These are phyloP conservation scores for Xanthoparmelia taractica DNA, from an alignment of 495 filamentous ascomycete species.

Conservation along the genomic window DNA sequence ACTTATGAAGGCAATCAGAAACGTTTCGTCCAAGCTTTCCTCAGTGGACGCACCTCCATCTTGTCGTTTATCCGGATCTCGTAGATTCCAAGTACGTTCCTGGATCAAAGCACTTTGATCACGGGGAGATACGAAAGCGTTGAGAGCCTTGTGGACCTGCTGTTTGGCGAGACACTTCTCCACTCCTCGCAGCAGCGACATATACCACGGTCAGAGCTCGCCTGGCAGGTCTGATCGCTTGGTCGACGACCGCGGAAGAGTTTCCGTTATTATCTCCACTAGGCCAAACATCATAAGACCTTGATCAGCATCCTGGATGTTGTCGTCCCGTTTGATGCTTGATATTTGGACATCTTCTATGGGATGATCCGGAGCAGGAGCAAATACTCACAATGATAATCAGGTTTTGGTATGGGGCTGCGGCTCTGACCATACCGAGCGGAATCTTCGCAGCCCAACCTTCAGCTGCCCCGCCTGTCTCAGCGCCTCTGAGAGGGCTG, in stretches of 20 bases:
- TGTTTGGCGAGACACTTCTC: conserved; percentile 45
- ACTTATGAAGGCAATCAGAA: conserved; percentile 11
- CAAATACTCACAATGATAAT: conserved; percentile 17
- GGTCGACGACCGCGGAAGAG: conserved; percentile 9
- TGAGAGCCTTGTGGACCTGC: conserved; percentile 33
- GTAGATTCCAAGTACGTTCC: conserved; percentile 30
- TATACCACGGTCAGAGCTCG: conserved; percentile 11
- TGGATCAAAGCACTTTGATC: conserved; percentile 32
- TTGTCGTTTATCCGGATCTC: conserved; percentile 33
- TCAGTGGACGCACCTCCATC: conserved; percentile 30
- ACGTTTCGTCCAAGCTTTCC: neutral
- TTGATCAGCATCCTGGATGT: neutral
- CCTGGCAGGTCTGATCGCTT: conserved; percentile 3
- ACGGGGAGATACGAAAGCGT: conserved; percentile 41
- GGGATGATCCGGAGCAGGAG: neutral
- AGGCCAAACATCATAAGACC: conserved; percentile 4
- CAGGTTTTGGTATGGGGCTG: conserved; percentile 17
- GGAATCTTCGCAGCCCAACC: conserved; percentile 60
- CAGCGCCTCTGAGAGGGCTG: conserved; percentile 72
- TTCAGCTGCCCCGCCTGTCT: conserved; percentile 65
- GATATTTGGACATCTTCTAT: neutral
- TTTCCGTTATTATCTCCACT: neutral
- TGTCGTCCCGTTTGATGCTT: neutral
- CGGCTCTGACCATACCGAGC: conserved; percentile 24
- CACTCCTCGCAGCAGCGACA: conserved; percentile 32